Evolutionary conservation across 2,329 filamentous ascomycete species (phyloP).

Genomic region (Verticillium longisporum): DNA sequence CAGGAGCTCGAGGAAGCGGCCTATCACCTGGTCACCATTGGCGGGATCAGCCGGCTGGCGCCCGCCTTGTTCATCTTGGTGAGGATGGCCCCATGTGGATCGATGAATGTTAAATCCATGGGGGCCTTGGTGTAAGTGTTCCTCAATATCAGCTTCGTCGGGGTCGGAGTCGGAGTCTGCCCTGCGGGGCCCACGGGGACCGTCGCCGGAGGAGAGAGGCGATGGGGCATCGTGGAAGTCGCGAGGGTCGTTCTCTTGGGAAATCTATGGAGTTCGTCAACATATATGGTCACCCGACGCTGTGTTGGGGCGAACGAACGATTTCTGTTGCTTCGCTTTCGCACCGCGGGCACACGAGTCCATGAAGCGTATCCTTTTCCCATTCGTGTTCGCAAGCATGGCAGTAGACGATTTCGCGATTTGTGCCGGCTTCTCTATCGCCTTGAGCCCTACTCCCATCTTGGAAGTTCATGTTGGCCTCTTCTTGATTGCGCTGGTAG

Average conservation of each 20-base stretch:
- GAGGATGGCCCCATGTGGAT: slow-evolving; percentile 18
- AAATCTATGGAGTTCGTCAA: slow-evolving; percentile 34
- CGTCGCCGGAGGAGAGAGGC: slow-evolving; percentile 4
- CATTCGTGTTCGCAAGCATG: slow-evolving; percentile 77
- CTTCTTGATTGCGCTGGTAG: slow-evolving; percentile 37
- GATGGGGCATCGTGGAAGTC: slow-evolving; percentile 20
- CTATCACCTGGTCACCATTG: slow-evolving; percentile 28
- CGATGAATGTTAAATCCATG: slow-evolving; percentile 31
- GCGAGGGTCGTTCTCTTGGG: slow-evolving; percentile 57
- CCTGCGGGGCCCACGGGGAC: slow-evolving; percentile 12
- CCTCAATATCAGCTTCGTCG: slow-evolving; percentile 52
- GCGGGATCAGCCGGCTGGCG: slow-evolving; percentile 13
- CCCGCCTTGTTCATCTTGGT: neutral
- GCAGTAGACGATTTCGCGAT: slow-evolving; percentile 74
- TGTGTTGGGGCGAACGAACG: slow-evolving; percentile 42
- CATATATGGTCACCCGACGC: neutral
- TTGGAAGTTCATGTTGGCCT: slow-evolving; percentile 29
- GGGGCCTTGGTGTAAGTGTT: slow-evolving; percentile 33
- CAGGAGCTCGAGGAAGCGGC: slow-evolving; percentile 38
- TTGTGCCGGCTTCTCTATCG: slow-evolving; percentile 33
- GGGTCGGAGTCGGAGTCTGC: slow-evolving; percentile 44
- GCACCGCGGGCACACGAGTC: slow-evolving; percentile 70
- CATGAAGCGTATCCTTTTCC: slow-evolving; percentile 60
- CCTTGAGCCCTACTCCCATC: slow-evolving; percentile 29
- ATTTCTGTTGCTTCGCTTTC: slow-evolving; percentile 77